Base-by-base conservation (phyloP, 1,284 basidiomycete species). In the Fomitiporia mediterranea region DNA sequence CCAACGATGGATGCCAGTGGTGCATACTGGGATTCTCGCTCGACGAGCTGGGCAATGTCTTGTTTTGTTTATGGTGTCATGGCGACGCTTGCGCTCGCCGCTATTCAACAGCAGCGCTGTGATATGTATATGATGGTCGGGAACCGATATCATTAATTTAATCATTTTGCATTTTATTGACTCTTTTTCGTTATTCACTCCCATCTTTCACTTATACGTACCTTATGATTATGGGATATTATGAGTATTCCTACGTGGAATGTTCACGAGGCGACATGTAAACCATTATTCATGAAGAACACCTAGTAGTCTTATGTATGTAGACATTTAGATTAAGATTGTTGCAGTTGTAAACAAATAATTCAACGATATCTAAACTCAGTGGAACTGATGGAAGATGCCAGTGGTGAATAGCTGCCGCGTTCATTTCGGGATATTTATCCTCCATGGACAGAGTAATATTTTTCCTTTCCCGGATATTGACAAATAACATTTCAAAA, bases 61-160 rank as follows among this genome's bases (percentile, higher is more conserved):
- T 56, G 54, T 38, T 53, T 59, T 27, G 50, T 59, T 9, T 52
- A 50, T 21, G 58, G 58, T n/a, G 51, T 56, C 2, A 43, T 56
- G 35, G 57, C 44, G 8, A 39, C 51, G 48, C 39, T 56, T 15
- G 21, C 27, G n/a, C 39, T 56, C 17, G 43, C 55, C n/a, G 51
- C 58, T 15, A 35, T 47, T n/a, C 58, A 56, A 42, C 21, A 43
- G 25, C 39, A 44, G 34, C 30, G 38, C 15, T 42, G 48, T 25
- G 40, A 42, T 9, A 34, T 34, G 23, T 13, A 40, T 40, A 40
- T 59, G 44, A 30, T 55, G 42, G 37, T 48, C 51, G 52, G 57
- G 11, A 48, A 53, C 43, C 55, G 43, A 3, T 53, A 32, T 47
- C 38, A 43, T 43, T 57, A 35, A 57, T 4, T 40, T 13, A 43